These are phyloP conservation scores for Yamadazyma friedrichii DNA, from an alignment of 1,139 yeast species.

Conservation along the genomic window DNA sequence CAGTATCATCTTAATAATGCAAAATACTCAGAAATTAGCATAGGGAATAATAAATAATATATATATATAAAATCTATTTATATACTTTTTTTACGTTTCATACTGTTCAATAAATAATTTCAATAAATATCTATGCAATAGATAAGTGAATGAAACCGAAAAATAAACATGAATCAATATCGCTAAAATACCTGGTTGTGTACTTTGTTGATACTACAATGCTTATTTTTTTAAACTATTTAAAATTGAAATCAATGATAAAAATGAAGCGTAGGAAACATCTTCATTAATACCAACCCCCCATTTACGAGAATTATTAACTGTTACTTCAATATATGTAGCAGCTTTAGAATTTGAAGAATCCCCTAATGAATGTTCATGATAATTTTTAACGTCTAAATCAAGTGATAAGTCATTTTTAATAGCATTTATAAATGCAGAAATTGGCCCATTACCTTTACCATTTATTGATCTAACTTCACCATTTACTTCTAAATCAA, in stretches of 20 bases:
- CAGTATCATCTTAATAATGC: too few relatives aligned
- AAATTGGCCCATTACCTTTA: constrained; percentile 48
- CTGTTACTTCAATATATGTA: constrained; percentile 41
- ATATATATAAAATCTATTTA: constrained; percentile 1
- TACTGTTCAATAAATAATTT: background rate
- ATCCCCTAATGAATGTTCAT: constrained; percentile 44
- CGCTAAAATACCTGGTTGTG: background rate
- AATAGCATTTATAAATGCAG: constrained; percentile 45
- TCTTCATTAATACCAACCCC: constrained; percentile 49
- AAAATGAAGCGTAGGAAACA: constrained; percentile 54
- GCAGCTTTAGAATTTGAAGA: constrained; percentile 48
- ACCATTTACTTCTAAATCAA: constrained; percentile 17
- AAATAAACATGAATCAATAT: background rate
- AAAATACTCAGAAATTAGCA: too few relatives aligned
- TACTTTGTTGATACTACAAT: too few relatives aligned
- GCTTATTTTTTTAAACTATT: constrained; percentile 32
- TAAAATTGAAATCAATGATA: constrained; percentile 73
- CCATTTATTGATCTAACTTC: constrained; percentile 26
- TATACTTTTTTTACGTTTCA: background rate
- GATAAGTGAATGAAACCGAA: background rate
- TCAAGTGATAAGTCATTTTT: constrained; percentile 12
- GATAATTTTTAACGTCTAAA: constrained; percentile 41
- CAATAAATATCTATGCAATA: background rate
- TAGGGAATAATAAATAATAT: background rate
- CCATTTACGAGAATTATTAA: constrained; percentile 31